Conservation (phyloP, 257 asterid genomes). For the Cruciata laevipes region DNA sequence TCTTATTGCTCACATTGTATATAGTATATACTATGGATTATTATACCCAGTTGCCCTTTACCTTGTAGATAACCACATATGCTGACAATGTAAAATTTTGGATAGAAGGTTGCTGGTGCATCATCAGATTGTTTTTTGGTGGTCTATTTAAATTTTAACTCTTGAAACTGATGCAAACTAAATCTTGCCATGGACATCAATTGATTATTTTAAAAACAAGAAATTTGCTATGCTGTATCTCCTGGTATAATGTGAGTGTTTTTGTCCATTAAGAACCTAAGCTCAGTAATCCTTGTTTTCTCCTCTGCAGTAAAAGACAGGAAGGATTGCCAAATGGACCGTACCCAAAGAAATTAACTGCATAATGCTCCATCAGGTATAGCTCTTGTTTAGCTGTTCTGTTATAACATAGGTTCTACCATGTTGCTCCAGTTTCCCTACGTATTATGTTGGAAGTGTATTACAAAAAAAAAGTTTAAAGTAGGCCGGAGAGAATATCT, state of each 20-base stretch:
- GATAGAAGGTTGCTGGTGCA: too few relatives aligned
- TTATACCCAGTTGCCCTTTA: not conserved
- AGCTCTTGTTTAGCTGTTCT: not conserved
- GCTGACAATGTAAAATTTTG: not conserved
- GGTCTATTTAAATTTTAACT: not conserved
- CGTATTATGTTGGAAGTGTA: not conserved
- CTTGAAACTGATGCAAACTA: not conserved
- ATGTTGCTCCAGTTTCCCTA: not conserved
- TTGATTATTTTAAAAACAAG: not conserved
- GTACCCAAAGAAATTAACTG: constrained; percentile 32
- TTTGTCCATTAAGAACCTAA: not conserved
- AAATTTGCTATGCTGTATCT: not conserved
- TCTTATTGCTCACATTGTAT: not conserved
- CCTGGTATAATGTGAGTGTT: not conserved
- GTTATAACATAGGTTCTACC: not conserved
- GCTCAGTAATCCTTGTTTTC: constrained; percentile 8
- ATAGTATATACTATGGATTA: not conserved
- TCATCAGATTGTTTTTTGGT: not conserved
- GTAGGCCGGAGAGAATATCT: not conserved
- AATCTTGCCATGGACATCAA: not conserved
- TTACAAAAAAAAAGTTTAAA: not conserved
- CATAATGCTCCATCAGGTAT: constrained; percentile 30
- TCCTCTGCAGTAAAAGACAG: constrained; percentile 38
- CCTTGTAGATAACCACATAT: not conserved
- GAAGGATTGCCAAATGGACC: constrained; percentile 19